Conservation (phyloP, 78 protist genomes). For the Polysphondylium violaceum region DNA sequence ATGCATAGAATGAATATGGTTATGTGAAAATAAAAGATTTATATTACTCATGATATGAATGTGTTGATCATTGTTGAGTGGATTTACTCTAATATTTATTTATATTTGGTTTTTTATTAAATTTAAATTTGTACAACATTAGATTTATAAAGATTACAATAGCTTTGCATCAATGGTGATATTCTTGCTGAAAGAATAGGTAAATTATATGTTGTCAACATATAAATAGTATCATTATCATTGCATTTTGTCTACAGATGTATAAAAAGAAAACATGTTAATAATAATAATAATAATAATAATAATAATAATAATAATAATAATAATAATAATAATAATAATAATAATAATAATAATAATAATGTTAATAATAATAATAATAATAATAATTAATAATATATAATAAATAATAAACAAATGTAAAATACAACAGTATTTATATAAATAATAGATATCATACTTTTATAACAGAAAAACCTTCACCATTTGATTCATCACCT, state of each 20-base stretch:
- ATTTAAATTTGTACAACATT: background rate
- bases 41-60: too few species aligned
- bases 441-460: too few species aligned
- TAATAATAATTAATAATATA: background rate
- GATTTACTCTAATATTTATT: background rate
- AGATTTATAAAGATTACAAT: background rate
- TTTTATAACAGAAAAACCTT: background rate
- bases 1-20: background rate
- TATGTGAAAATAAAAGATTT: too few species aligned
- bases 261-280: too few species aligned
- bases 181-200: background rate
- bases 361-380: slow-evolving; percentile 38
- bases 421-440: too few species aligned
- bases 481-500: background rate
- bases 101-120: too few species aligned
- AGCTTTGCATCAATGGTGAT: background rate
- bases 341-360: slow-evolving; percentile 41
- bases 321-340: slow-evolving; percentile 36
- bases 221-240: background rate
- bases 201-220: background rate
- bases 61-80: background rate
- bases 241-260: too few species aligned
- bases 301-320: slow-evolving; percentile 41
- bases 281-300: background rate
- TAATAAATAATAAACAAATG: background rate